phyloP scores from a whole-genome alignment of 495 filamentous ascomycete species.

The Pseudoneurospora amorphoporcata region DNA sequence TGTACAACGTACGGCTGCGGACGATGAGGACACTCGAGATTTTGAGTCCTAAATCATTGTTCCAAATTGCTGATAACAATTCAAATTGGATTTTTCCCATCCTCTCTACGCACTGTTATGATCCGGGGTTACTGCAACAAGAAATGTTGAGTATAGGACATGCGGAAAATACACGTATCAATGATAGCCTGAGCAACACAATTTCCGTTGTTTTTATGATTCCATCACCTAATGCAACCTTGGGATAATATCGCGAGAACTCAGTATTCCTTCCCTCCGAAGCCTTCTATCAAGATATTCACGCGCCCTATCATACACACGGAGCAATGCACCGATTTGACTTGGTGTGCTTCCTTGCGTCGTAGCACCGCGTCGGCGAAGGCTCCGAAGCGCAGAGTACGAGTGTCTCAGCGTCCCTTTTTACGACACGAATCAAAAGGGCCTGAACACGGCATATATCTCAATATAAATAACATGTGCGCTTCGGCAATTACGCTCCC shows the following conservation, averaged over 20 bases:
- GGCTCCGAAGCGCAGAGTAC: not conserved
- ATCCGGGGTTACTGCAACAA: not conserved
- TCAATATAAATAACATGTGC: not conserved
- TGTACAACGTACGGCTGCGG: not conserved
- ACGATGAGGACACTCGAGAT: not conserved
- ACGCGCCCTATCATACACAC: not conserved
- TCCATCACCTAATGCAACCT: not conserved
- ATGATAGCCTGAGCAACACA: not conserved
- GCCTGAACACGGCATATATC: not conserved
- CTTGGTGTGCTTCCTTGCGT: not conserved
- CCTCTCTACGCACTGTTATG: not conserved
- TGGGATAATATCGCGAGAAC: not conserved
- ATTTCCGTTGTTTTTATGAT: not conserved
- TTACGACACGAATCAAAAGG: not conserved
- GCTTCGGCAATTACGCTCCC: not conserved
- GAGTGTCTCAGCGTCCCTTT: not conserved
- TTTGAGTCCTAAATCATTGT: not conserved
- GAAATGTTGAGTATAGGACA: not conserved
- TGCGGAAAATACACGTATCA: not conserved
- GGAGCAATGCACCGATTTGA: not conserved
- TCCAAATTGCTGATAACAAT: not conserved
- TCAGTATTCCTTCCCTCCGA: rapidly evolving
- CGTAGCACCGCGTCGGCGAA: not conserved
- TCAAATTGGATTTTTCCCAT: too few relatives aligned
- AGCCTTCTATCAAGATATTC: not conserved